Conservation (phyloP, 2,329 filamentous ascomycete species). For the Daldinia sp. region DNA sequence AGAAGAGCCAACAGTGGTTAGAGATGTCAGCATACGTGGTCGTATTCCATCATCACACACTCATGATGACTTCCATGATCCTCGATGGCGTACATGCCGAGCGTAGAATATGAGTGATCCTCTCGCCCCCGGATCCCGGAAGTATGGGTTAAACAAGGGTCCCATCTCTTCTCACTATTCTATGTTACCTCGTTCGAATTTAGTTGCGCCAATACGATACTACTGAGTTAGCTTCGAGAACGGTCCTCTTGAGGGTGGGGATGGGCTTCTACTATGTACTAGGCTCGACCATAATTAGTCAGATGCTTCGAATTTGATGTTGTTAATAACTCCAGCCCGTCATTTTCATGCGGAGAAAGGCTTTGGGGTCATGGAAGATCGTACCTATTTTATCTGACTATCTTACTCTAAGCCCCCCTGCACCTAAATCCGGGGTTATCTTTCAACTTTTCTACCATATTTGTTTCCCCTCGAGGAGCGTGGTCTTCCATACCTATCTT, state of each 20-base stretch:
- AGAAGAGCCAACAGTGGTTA: neutral
- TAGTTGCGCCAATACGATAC: conserved; percentile 15
- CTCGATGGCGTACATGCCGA: conserved; percentile 14
- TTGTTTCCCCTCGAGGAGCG: neutral
- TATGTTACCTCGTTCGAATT: neutral
- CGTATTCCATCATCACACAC: neutral
- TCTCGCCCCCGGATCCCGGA: conserved; percentile 27
- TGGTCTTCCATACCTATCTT: neutral
- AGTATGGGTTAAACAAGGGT: conserved; percentile 22
- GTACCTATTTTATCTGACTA: conserved; percentile 18
- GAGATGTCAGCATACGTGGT: neutral
- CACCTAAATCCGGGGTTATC: neutral
- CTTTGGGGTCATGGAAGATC: conserved; percentile 10
- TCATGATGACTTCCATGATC: conserved; percentile 12
- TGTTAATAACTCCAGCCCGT: conserved; percentile 14
- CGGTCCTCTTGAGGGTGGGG: conserved; percentile 22
- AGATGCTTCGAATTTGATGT: conserved; percentile 8
- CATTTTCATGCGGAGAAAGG: conserved; percentile 31
- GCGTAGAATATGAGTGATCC: conserved; percentile 12
- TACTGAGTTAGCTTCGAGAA: conserved; percentile 29
- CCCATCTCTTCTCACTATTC: neutral
- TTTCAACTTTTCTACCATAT: neutral
- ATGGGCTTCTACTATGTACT: conserved; percentile 29
- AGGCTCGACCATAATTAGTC: conserved; percentile 19
- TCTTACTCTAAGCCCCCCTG: neutral